Evolutionary conservation across 2,329 filamentous ascomycete species (phyloP), one percentile per base, ranked within the genome.

Genomic region (Ampelomyces quisqualis): DNA sequence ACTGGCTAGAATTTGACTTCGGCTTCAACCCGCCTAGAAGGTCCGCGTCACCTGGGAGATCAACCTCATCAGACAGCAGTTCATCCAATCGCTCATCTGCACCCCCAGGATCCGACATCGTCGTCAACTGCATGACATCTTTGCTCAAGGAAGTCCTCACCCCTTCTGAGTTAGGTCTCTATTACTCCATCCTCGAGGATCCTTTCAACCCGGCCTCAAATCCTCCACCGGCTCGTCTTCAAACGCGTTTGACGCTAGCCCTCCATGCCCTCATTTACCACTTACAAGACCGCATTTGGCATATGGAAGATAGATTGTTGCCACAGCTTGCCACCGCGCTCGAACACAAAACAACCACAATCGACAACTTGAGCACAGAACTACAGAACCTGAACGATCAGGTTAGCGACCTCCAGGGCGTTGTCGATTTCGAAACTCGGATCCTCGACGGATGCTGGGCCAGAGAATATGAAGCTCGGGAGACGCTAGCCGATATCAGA

Each of bases 301-400:
- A 49, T 26, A 40, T 50, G 18, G 54, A 57, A 45, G 43, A 48
- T 7, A 30, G 34, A n/a, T 44, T 55, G 11, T 23, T 59, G 3
- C 47, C 52, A 2, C 29, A 43, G 7, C 29, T 56, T 2, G 24
- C 36, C 29, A 39, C 22, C 2, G 38, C 40, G 11, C 36, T 45
- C 3, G 43, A 43, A 11, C 27, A 51, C 21, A 48, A 51, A 11
- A 23, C 40, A 10, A 9, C 13, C 5, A 38, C 17, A 2, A 32
- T 51, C 9, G 28, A 20, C 5, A 17, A 39, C 5, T 33, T 44
- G 3, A 33, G 26, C 14, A 10, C 35, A 17, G 22, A 44, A n/a
- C 11, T 42, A 2, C 8, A 14, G 4, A 32, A 27, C 0, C 24
- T 42, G 1, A n/a, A 24, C 1, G 35, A 48, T 0, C 36, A 49